phyloP scores from a whole-genome alignment of 345 rosid genomes.

The Theobroma cacao region DNA sequence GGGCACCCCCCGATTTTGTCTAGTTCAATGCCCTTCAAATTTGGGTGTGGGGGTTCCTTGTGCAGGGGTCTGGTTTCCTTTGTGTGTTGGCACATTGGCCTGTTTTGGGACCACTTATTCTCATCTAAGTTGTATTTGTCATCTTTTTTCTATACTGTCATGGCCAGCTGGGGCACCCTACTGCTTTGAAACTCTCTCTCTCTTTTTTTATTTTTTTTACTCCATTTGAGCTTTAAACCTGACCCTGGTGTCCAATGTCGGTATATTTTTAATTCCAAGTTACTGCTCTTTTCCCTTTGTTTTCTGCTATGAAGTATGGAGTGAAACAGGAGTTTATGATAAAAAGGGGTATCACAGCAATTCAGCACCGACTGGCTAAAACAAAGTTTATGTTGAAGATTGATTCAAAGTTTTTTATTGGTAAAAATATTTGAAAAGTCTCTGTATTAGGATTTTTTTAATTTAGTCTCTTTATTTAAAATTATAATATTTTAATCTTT shows the following conservation, averaged over 20 bases:
- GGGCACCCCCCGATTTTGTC: constrained; percentile 11
- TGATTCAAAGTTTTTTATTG: no score
- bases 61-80: constrained; percentile 3
- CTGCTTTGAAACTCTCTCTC: background rate
- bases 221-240: background rate
- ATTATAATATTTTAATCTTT: no score
- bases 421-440: no score
- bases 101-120: constrained; percentile 19
- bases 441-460: no score
- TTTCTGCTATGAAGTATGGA: constrained; percentile 3
- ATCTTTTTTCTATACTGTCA: background rate
- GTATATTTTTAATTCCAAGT: constrained; percentile 1
- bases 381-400: no score
- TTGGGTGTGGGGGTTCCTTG: background rate
- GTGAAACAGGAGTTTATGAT: background rate
- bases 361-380: background rate
- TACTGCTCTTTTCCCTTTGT: background rate
- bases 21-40: background rate
- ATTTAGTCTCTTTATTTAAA: no score
- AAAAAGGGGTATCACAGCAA: background rate
- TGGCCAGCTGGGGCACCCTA: background rate
- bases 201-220: background rate
- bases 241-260: constrained; percentile 16
- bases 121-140: constrained; percentile 17
- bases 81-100: background rate